Evolutionary conservation across 2,329 filamentous ascomycete species (phyloP).

Genomic region (Aspergillus sp.): DNA sequence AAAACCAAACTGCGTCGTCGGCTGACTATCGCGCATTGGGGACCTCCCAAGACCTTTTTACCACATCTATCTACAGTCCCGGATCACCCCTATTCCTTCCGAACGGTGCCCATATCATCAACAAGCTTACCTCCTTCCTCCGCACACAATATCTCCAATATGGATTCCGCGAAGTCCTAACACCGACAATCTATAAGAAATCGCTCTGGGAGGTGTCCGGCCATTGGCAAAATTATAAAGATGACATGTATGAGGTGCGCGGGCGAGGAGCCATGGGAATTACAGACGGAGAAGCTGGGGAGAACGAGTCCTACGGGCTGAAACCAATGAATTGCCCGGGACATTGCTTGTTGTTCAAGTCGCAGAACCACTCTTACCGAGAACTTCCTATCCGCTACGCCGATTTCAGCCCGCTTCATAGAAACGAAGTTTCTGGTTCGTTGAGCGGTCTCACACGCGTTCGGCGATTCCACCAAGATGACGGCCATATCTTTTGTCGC

Average conservation of each 20-base stretch:
- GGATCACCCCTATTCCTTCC: conserved; percentile 84
- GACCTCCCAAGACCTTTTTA: conserved; percentile 70
- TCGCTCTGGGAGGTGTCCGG: conserved; percentile 82
- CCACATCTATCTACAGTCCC: conserved; percentile 74
- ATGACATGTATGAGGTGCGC: conserved; percentile 84
- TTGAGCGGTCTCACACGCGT: conserved; percentile 81
- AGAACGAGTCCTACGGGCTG: conserved; percentile 74
- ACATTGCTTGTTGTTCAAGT: conserved; percentile 80
- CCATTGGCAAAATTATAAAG: conserved; percentile 84
- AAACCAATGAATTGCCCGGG: conserved; percentile 95
- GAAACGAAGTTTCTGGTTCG: conserved; percentile 81
- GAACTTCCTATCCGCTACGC: conserved; percentile 82
- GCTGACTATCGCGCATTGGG: conserved; percentile 54
- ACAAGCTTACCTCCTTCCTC: conserved; percentile 77
- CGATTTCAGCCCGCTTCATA: conserved; percentile 83
- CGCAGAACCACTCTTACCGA: conserved; percentile 70
- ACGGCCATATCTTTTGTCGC: conserved; percentile 86
- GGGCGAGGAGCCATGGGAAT: conserved; percentile 50
- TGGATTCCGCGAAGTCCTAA: conserved; percentile 85
- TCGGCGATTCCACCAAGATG: conserved; percentile 84
- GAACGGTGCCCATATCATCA: conserved; percentile 78
- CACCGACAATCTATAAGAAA: conserved; percentile 87
- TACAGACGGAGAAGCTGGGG: conserved; percentile 48
- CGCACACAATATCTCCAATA: conserved; percentile 81
- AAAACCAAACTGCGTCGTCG: conserved; percentile 29